Base-by-base conservation (phyloP, 2,329 filamentous ascomycete species). In the Coniochaeta hoffmannii region DNA sequence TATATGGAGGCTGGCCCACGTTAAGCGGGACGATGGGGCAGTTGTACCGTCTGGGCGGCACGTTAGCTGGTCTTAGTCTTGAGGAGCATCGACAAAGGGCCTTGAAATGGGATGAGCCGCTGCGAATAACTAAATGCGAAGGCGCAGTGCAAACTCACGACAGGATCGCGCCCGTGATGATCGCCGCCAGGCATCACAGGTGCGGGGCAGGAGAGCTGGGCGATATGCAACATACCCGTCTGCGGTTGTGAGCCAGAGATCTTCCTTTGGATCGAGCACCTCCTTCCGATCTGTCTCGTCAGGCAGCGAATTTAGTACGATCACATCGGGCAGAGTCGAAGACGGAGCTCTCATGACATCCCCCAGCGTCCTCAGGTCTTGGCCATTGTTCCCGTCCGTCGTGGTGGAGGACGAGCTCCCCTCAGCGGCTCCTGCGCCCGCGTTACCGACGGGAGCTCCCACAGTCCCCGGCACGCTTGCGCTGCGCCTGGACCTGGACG, bases 161-260 rank as follows among this genome's bases (percentile, higher is more conserved):
- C 7, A 46, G 24, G 41, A 28, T 46, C 2, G 19, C 41, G 6
- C 15, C 41, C 41, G 12, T 28, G 24, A 28, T 28, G 22, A 28
- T 46, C 41, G 22, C 2, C 9, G 24, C 38, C 22, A 46, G 9
- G 8, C 41, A 46, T 46, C 12, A 17, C 41, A 46, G n/a, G n/a
- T 46, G 41, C 41, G 11, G 41, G 22, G 36, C n/a, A 41, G n/a
- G 17, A 36, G 7, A n/a, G 12, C 36, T 41, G 36, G 10, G 41
- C 3, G 26, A 24, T 22, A 53, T 49, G 28, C 51, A 55, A 65
- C 71, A 68, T 64, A 75, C 73, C 75, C 76, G 61, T 79, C 76
- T 19, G 69, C 69, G n/a, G 73, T 77, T 54, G 73, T 74, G 49
- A 79, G 62, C 76, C 75, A 79, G 24, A 79, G 67, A 60, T 79